Evolutionary conservation across 2,329 filamentous ascomycete genomes (phyloP), one percentile per base, ranked within the genome.

Genomic region (Lasiodiplodia sp.): DNA sequence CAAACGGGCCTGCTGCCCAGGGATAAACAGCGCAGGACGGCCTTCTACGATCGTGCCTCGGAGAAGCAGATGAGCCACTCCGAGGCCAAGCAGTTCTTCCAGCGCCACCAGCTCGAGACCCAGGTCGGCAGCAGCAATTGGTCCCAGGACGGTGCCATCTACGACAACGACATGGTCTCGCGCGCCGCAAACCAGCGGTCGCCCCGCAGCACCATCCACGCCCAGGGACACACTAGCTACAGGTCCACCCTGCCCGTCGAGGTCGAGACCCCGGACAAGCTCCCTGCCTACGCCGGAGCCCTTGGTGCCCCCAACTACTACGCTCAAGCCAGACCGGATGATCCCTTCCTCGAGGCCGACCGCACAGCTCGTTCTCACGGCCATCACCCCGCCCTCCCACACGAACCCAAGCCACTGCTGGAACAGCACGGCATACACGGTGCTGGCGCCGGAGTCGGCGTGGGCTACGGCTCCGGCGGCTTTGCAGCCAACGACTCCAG

Each of bases 71-170:
- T 97, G 89, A 96, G 91, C 76, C 94, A 97, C 79, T 91, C 92
- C 31, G 96, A 99, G 78, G 93, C 95, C 69, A 98, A 97, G 80
- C 87, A 97, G 71, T 97, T 98, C 83, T 99, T 97, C 79, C 95
- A 97, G 82, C 87, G 92, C 72, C 94, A 93, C 80, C 92, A 94
- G 79, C 84, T 90, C 69, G 91, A 91, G 71, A 84, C 81, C 51
- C 76, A 83, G 71, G 81, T 73, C 70, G 80, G 75, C 76, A 78
- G 72, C 75, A 81, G 71, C 58, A 69, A 75, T 52, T 70, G 73
- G 53, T 78, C 77, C 23, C 80, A 80, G 69, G 78, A 79, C 10
- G 77, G 74, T 21, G 76, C 76, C 67, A 82, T 83, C 28, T 31
- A 77, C 79, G 79, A 81, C 60, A 72, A 72, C 63, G 77, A 80